A percentile compares a stretch with the other conserved stretches of the same genome.
Conservation (phyloP, 768 basidiomycete species). For the Amanita rimosa region DNA sequence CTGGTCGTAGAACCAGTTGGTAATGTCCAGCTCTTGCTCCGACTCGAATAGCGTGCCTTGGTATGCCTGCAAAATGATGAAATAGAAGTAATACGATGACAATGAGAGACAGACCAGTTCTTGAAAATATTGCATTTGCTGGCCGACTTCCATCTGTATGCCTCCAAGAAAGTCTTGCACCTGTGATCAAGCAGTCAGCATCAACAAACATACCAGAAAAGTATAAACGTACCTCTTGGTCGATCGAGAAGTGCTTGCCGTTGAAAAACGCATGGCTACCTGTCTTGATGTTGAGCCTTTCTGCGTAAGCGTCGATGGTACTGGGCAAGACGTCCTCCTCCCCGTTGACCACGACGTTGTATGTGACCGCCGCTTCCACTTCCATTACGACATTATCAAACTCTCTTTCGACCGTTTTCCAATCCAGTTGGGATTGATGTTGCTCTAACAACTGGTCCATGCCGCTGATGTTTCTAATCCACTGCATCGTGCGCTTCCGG, state of each 20-base stretch:
- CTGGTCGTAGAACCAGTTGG: conserved; percentile 84
- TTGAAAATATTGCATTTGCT: conserved; percentile 60
- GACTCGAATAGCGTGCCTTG: conserved; percentile 43
- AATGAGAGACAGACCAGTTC: conserved; percentile 40
- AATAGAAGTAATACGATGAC: neutral
- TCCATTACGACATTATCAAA: conserved; percentile 20
- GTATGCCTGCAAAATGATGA: conserved; percentile 37
- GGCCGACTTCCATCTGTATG: conserved; percentile 47
- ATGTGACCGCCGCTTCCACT: conserved; percentile 19
- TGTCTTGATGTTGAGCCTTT: conserved; percentile 43
- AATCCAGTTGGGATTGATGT: neutral
- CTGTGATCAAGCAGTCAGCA: neutral
- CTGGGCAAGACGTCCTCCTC: conserved; percentile 17
- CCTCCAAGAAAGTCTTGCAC: conserved; percentile 51
- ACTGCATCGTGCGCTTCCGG: conserved; percentile 46
- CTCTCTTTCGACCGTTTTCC: neutral
- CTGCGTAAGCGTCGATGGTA: conserved; percentile 39
- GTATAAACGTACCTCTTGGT: conserved; percentile 35
- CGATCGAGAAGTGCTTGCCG: conserved; percentile 64
- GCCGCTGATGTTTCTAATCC: conserved; percentile 47
- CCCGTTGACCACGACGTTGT: conserved; percentile 13
- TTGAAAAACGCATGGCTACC: conserved; percentile 65
- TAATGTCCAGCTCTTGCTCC: conserved; percentile 32
- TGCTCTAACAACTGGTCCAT: neutral
- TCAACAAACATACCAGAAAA: neutral